Evolutionary conservation across 257 asterid genomes (phyloP).

Genomic region (Phtheirospermum japonicum): DNA sequence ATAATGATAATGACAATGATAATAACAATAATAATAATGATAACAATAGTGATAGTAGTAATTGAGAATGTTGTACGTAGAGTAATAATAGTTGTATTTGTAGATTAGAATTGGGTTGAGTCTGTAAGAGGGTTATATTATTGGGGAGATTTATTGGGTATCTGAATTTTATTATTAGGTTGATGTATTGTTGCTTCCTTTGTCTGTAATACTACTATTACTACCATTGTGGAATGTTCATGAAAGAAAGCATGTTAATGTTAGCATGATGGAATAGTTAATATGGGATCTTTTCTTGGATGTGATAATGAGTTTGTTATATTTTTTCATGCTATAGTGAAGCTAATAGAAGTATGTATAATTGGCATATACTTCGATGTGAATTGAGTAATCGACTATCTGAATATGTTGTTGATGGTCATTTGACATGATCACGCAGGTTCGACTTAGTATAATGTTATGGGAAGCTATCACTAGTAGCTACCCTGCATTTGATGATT

Average conservation of each 20-base stretch:
- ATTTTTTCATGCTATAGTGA: neutral
- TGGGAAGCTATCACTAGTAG: too few relatives aligned
- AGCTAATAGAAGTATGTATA: neutral
- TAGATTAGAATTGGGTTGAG: conserved; percentile 32
- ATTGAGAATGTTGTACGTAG: conserved; percentile 32
- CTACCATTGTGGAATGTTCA: neutral
- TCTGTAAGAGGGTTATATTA: neutral
- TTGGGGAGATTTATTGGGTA: conserved; percentile 20
- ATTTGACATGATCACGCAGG: neutral
- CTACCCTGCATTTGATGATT: too few relatives aligned
- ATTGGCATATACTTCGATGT: neutral
- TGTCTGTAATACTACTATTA: conserved; percentile 26
- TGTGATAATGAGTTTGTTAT: too few relatives aligned
- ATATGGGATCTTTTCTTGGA: too few relatives aligned
- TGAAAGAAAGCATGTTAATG: conserved; percentile 2
- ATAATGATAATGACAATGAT: conserved; percentile 13
- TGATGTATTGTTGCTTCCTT: neutral
- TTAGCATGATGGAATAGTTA: neutral
- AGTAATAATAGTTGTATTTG: conserved; percentile 35
- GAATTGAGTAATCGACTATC: neutral
- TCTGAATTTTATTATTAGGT: conserved; percentile 17
- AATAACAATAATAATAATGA: conserved; percentile 24
- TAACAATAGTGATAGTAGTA: conserved; percentile 57
- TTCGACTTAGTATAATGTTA: neutral
- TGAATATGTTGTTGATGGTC: neutral